These are phyloP conservation scores for Litsea cubeba DNA, from an alignment of 164 flowering plant genomes.

Conservation along the genomic window DNA sequence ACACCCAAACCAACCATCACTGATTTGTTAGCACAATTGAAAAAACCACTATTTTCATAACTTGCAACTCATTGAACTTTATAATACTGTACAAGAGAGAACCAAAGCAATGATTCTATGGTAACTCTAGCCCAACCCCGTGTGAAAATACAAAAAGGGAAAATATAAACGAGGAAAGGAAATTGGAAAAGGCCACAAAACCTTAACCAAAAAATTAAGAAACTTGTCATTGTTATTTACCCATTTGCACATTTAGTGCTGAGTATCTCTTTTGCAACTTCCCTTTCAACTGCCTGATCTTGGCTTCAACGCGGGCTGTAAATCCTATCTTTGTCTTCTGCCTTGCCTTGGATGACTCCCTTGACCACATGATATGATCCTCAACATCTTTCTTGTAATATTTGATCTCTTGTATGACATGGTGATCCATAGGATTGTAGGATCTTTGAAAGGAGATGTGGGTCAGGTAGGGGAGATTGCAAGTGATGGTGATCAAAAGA, in stretches of 20 bases:
- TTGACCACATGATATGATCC: slow-evolving; percentile 78
- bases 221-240: slow-evolving; percentile 17
- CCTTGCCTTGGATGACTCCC: slow-evolving; percentile 83
- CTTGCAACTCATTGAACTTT: slow-evolving; percentile 27
- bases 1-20: too few species aligned
- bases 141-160: background rate
- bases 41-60: too few species aligned
- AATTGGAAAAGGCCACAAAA: too few species aligned
- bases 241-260: slow-evolving; percentile 12
- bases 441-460: slow-evolving; percentile 71
- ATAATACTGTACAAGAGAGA: slow-evolving; percentile 39
- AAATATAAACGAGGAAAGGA: background rate
- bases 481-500: slow-evolving; percentile 46
- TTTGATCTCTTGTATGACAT: slow-evolving; percentile 93
- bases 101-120: slow-evolving; percentile 17
- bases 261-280: slow-evolving; percentile 61
- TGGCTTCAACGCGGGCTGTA: slow-evolving; percentile 91
- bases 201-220: background rate
- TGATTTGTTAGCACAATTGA: too few species aligned
- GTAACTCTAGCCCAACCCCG: slow-evolving; percentile 13
- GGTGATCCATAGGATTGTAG: slow-evolving; percentile 86
- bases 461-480: slow-evolving; percentile 60
- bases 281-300: slow-evolving; percentile 71
- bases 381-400: slow-evolving; percentile 77
- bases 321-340: slow-evolving; percentile 93